Evolutionary conservation across 2,329 filamentous ascomycete species (phyloP), one percentile per base, ranked within the genome.

Genomic region (Didymosphaeria variabile): DNA sequence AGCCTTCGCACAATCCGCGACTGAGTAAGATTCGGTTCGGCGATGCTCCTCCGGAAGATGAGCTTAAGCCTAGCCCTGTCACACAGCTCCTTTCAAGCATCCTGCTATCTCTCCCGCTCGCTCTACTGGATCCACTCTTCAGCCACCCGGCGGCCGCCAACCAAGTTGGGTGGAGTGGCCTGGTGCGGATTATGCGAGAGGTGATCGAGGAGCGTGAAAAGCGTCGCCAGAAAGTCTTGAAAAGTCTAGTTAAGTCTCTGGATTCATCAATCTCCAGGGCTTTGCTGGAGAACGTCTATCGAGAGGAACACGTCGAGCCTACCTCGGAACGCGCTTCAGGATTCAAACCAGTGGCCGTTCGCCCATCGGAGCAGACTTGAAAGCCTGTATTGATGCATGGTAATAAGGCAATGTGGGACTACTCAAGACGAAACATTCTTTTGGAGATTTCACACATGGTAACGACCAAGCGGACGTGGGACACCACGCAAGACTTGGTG

Each of bases 11-110:
- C 55, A 81, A 87, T 54, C 83, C 84, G 42, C 85, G 88, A 29
- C 79, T 91, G 12, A 86, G 84, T 62, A 85, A 83, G 63, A 91
- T 93, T 55, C 87, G 88, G 62, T 93, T 93, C 69, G 90, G 90
- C n/a, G 89, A 92, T 65, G 79, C 90, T 21, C 80, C 86, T 2
- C 67, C 72, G 2, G 79, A 80, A 29, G 77, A 83, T 36, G 79
- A 82, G 12, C 68, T 72, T 32, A 74, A 77, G 42, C 69, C 77
- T 12, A 77, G 74, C 21, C 67, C 68, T 53, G 64, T 82, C 32
- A 82, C 84, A 26, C 81, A 82, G 0, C 77, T 85, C 0, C 79
- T 93, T 5, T 93, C 91, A 0, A 88, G 86, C 31, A 80, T 92
- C 23, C 80, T 94, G 2, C 79, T 92, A 55, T 91, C 91, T 44